Percentiles rank a stretch among this genome's conserved stretches.
These are phyloP conservation scores for Podospora pseudoanserina DNA, from an alignment of 495 filamentous ascomycete species.

Conservation along the genomic window DNA sequence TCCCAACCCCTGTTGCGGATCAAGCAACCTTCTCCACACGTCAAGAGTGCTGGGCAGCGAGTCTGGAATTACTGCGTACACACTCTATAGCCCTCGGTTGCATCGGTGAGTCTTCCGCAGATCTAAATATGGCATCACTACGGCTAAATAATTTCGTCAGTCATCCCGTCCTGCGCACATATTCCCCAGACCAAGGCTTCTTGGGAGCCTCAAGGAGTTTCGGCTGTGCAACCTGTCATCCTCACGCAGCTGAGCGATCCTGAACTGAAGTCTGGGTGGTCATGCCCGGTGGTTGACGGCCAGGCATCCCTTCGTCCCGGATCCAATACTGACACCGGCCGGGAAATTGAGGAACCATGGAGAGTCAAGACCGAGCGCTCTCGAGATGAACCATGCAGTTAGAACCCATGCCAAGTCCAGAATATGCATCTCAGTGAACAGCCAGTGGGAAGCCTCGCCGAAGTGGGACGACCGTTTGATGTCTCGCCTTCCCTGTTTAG, in stretches of 20 bases:
- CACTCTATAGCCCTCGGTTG: neutral
- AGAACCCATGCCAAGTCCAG: neutral
- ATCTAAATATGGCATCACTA: conserved; percentile 12
- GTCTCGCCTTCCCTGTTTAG: conserved; percentile 12
- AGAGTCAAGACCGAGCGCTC: conserved; percentile 14
- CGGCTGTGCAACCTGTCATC: neutral
- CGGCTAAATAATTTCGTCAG: neutral
- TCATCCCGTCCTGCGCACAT: neutral
- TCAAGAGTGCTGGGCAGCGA: neutral
- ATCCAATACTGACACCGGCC: neutral
- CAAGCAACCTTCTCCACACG: neutral
- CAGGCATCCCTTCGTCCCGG: neutral
- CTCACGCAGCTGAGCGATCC: neutral
- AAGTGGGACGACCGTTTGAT: conserved; percentile 19
- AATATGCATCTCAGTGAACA: conserved; percentile 2
- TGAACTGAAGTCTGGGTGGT: neutral
- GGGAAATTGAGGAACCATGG: neutral
- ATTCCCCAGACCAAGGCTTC: neutral
- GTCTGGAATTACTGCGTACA: neutral
- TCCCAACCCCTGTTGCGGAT: neutral
- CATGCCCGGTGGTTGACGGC: neutral
- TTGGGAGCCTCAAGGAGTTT: neutral
- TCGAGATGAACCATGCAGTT: neutral
- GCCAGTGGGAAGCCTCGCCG: conserved; percentile 28
- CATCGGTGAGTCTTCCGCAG: neutral